Conservation (phyloP, 2,329 filamentous ascomycete species). For the Penicillium freii region DNA sequence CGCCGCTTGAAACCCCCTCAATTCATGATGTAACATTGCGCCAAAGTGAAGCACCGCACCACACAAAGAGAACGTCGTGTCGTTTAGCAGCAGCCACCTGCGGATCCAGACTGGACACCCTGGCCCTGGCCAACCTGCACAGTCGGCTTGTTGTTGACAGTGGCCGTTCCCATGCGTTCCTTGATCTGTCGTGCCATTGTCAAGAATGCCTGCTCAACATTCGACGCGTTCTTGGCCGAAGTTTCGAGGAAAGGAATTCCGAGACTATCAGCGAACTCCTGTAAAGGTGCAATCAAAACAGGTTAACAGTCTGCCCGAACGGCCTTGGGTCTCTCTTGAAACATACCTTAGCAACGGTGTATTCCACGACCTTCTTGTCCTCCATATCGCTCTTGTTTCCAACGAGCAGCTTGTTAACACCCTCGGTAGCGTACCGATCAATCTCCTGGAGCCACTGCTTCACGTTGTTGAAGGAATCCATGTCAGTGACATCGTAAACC, state of each 20-base stretch:
- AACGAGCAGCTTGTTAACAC: conserved; percentile 98
- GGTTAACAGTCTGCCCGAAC: conserved; percentile 7
- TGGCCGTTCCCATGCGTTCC: conserved; percentile 97
- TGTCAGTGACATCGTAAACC: conserved; percentile 99
- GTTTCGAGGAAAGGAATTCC: conserved; percentile 99
- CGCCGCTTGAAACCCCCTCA: conserved; percentile 18
- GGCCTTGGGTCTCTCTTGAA: neutral
- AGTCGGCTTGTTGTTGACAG: conserved; percentile 97
- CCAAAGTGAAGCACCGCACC: conserved; percentile 26
- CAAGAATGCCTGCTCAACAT: conserved; percentile 99
- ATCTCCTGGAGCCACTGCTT: conserved; percentile 99
- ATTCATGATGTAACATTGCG: conserved; percentile 27
- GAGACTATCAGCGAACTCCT: conserved; percentile 99
- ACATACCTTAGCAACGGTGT: conserved; percentile 95
- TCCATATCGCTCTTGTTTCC: conserved; percentile 99
- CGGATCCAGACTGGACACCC: conserved; percentile 83
- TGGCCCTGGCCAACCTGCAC: conserved; percentile 94
- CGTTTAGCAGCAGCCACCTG: conserved; percentile 84
- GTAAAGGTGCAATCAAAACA: conserved; percentile 14
- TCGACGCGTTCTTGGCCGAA: conserved; percentile 98
- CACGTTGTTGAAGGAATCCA: conserved; percentile 99
- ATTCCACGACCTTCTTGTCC: conserved; percentile 99
- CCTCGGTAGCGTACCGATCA: conserved; percentile 97
- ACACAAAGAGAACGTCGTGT: conserved; percentile 11
- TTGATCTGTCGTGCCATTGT: conserved; percentile 99